Base-by-base conservation (phyloP, 495 filamentous ascomycete genomes). In the Trichoderma erinaceum region DNA sequence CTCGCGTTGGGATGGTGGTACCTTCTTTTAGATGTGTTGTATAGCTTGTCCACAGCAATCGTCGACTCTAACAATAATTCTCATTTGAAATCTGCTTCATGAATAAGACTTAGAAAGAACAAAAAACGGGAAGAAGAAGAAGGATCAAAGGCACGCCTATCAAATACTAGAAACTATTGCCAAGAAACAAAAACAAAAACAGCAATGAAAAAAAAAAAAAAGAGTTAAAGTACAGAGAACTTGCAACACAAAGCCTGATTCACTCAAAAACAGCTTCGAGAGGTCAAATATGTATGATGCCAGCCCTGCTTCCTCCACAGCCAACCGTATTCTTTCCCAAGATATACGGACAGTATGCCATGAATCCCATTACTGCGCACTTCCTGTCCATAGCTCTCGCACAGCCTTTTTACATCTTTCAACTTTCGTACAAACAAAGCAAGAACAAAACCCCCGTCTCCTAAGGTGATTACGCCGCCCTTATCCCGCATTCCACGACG, bases 141-240 rank as follows among this genome's bases (percentile, higher is more conserved):
- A 92, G 77, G 89, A 86, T 68, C 90, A 71, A 75, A 94, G 79
- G 71, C 89, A 92, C 68, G 56, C 68, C 69, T 68, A 72, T 69
- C 50, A 43, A 43, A 66, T 67, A 41, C 43, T 61, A 61, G 23
- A 32, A 61, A 61, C 56, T 61, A 61, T 25, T 61, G 56, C 56
- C 23, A 61, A 56, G 50, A 11, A 25, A 56, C 27, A 6, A 3
- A 48, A 48, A 48, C 13, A 48, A 48, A 48, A 48, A 43, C 6
- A 43, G 41, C 6, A 48, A 48, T 13, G 13, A 15, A 13, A n/a
- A 13, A 48, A 4, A 48, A 48, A 48, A 16, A 12, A 52, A 52
- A 52, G 18, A 25, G 18, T n/a, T 61, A 61, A 61, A 27, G 25
- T 61, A 61, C 56, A 61, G 56, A 61, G 56, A 61, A 61, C 56